These are phyloP conservation scores for Hibiscus syriacus DNA, from an alignment of 345 rosid species.

Conservation along the genomic window DNA sequence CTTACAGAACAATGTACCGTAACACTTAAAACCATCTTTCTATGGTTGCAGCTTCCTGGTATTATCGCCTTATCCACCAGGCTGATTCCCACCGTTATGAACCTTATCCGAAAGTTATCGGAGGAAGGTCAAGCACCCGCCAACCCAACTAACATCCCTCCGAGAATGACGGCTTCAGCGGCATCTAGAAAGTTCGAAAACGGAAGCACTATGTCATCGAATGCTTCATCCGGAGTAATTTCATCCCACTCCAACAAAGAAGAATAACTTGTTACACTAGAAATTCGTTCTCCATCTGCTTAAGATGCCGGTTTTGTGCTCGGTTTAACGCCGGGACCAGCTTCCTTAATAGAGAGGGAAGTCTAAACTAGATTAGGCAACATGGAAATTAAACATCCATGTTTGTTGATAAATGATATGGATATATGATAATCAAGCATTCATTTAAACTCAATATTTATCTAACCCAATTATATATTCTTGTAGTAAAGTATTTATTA, in stretches of 20 bases:
- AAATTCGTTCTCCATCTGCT: not conserved
- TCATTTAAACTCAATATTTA: no score
- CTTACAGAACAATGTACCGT: not conserved
- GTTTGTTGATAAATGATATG: no score
- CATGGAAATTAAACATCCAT: conserved; percentile 14
- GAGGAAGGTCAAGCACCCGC: conserved; percentile 55
- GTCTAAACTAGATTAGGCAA: not conserved
- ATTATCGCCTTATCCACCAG: conserved; percentile 66
- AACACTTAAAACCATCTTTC: not conserved
- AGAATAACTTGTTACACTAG: conserved; percentile 17
- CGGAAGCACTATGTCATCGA: conserved; percentile 42
- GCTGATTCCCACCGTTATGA: conserved; percentile 87
- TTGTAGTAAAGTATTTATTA: no score
- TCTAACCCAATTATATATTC: no score
- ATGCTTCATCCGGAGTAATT: conserved; percentile 14
- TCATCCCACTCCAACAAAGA: conserved; percentile 38
- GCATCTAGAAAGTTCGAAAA: conserved; percentile 25
- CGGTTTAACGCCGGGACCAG: not conserved
- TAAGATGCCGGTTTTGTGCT: conserved; percentile 15
- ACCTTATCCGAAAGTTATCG: conserved; percentile 70
- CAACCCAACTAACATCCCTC: conserved; percentile 25
- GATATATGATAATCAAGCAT: no score
- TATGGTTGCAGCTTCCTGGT: conserved; percentile 67
- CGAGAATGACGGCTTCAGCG: conserved; percentile 22
- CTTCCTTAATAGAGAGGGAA: no score